These are phyloP conservation scores for Westerdykella sp. DNA, from an alignment of 2,329 filamentous ascomycete genomes.

Conservation along the genomic window DNA sequence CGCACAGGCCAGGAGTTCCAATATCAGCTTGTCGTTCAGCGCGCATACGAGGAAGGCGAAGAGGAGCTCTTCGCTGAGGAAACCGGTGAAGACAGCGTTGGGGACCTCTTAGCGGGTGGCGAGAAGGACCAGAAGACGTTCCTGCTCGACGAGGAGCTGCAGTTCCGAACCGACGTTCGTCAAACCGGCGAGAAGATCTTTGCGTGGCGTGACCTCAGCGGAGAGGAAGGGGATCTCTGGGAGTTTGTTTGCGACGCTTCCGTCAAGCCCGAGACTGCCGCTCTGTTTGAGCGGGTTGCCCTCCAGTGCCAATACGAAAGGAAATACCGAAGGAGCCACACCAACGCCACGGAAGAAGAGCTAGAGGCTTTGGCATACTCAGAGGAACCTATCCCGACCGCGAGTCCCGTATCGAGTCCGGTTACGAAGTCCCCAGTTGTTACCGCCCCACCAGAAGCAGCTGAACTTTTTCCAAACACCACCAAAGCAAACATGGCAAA, in stretches of 20 bases:
- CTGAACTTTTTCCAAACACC: constrained; percentile 33
- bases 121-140: constrained; percentile 98
- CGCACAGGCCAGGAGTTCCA: constrained; percentile 92
- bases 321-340: constrained; percentile 76
- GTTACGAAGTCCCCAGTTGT: constrained; percentile 32
- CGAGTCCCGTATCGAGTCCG: constrained; percentile 52
- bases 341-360: constrained; percentile 74
- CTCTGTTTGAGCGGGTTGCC: constrained; percentile 74
- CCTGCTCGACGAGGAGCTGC: constrained; percentile 83
- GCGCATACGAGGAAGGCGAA: constrained; percentile 96
- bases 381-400: constrained; percentile 55
- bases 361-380: constrained; percentile 76
- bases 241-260: constrained; percentile 90
- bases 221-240: constrained; percentile 90
- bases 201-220: constrained; percentile 91
- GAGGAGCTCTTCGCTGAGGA: constrained; percentile 87
- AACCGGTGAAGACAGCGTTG: constrained; percentile 64
- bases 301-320: constrained; percentile 96
- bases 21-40: constrained; percentile 93
- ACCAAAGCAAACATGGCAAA: constrained; percentile 39
- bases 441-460: constrained; percentile 26
- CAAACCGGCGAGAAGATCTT: constrained; percentile 78
- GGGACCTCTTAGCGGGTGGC: constrained; percentile 63
- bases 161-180: constrained; percentile 77
- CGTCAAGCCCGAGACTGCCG: constrained; percentile 62